Percentiles rank a stretch among this genome's conserved stretches.
Evolutionary conservation across 495 filamentous ascomycete species (phyloP).

Genomic region (Penicillium coprophilum): DNA sequence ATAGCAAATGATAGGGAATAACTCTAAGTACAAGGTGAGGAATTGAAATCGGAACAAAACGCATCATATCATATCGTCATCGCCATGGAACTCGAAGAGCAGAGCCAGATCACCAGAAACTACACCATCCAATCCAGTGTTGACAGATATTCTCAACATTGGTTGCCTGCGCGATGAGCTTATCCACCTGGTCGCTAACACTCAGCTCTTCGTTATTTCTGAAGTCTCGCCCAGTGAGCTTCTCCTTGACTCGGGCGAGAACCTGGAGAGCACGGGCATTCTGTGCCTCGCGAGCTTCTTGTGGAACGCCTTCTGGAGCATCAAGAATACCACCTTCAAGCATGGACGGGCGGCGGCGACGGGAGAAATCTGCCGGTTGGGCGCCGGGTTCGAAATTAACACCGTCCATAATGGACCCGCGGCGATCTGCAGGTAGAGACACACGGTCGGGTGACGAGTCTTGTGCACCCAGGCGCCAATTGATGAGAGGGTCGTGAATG

Average conservation of each 20-base stretch:
- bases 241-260: slow-evolving; percentile 86
- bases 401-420: slow-evolving; percentile 70
- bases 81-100: slow-evolving; percentile 17
- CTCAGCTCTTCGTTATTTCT: slow-evolving; percentile 70
- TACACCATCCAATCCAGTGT: slow-evolving; percentile 98
- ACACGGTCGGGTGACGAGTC: slow-evolving; percentile 71
- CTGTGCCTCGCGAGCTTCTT: slow-evolving; percentile 70
- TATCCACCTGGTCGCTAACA: slow-evolving; percentile 88
- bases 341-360: slow-evolving; percentile 50
- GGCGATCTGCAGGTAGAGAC: slow-evolving; percentile 77
- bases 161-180: slow-evolving; percentile 89
- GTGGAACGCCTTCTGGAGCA: slow-evolving; percentile 49
- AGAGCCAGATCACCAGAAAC: slow-evolving; percentile 67
- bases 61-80: slow-evolving; percentile 25
- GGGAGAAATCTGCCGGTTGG: slow-evolving; percentile 43
- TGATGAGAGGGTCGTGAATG: slow-evolving; percentile 96
- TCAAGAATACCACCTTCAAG: slow-evolving; percentile 53
- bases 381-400: slow-evolving; percentile 53
- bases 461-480: slow-evolving; percentile 88
- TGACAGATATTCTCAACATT: slow-evolving; percentile 97
- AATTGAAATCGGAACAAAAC: slow-evolving; percentile 18
- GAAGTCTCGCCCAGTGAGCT: slow-evolving; percentile 77
- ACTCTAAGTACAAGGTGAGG: slow-evolving; percentile 31
- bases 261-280: slow-evolving; percentile 93
- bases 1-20: slow-evolving; percentile 12